Evolutionary conservation across 1,284 basidiomycete genomes (phyloP).

Genomic region (Ceratobasidium sp.): DNA sequence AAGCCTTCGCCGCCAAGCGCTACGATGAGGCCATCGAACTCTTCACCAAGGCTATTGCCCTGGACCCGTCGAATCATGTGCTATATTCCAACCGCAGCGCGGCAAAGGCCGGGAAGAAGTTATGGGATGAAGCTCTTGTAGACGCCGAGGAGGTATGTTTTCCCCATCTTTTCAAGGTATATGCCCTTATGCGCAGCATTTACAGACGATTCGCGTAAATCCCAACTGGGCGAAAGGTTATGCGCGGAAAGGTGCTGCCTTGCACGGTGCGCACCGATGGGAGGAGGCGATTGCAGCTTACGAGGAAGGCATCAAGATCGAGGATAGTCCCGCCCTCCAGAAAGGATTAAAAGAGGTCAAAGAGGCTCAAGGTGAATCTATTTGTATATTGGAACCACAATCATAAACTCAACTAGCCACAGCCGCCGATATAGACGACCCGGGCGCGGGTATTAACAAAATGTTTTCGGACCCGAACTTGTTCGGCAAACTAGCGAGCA

Average conservation of each 20-base stretch:
- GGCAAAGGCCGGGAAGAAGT: conserved; percentile 85
- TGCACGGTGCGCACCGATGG: conserved; percentile 85
- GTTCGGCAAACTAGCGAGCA: conserved; percentile 83
- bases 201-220: conserved; percentile 74
- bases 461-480: conserved; percentile 90
- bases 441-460: conserved; percentile 72
- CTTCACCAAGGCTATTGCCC: conserved; percentile 66
- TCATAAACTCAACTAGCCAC: conserved; percentile 24
- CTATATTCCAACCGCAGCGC: conserved; percentile 93
- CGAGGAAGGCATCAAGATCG: conserved; percentile 83
- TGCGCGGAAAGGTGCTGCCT: conserved; percentile 93
- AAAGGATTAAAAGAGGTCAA: conserved; percentile 91
- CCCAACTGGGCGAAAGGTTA: conserved; percentile 93
- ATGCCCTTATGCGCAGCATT: conserved; percentile 62
- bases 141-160: conserved; percentile 89
- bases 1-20: conserved; percentile 93
- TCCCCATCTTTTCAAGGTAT: conserved; percentile 35
- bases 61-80: conserved; percentile 65
- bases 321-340: conserved; percentile 83
- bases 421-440: conserved; percentile 63
- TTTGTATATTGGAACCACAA: background rate
- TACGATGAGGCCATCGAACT: conserved; percentile 86
- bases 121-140: conserved; percentile 82
- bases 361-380: conserved; percentile 76
- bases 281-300: conserved; percentile 88